A percentile compares a stretch with the other conserved stretches of the same genome.
phyloP scores from a whole-genome alignment of 495 filamentous ascomycete species.

The Neurospora terricola region DNA sequence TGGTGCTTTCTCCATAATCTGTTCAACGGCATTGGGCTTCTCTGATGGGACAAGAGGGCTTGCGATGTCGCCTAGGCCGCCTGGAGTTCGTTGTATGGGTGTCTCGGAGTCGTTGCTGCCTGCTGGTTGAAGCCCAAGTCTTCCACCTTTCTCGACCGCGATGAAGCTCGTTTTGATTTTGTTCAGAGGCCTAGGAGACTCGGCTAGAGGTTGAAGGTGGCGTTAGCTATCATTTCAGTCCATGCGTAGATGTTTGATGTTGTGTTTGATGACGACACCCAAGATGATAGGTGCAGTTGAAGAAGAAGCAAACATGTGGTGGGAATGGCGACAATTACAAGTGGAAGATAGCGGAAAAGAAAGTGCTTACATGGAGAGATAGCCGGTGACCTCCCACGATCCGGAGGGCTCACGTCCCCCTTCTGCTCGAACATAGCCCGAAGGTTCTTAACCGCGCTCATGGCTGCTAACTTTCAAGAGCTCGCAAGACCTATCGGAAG shows the following conservation, averaged over 20 bases:
- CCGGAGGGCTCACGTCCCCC: slow-evolving; percentile 51
- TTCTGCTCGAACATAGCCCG: slow-evolving; percentile 83
- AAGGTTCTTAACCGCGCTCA: slow-evolving; percentile 53
- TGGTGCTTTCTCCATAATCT: slow-evolving; percentile 18
- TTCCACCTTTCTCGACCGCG: slow-evolving; percentile 57
- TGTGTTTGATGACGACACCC: background rate
- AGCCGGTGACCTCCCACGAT: slow-evolving; percentile 65
- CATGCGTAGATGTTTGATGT: background rate
- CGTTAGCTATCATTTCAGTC: slow-evolving; percentile 4
- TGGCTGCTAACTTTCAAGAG: slow-evolving; percentile 18
- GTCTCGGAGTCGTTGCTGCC: slow-evolving; percentile 31
- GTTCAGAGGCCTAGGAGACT: slow-evolving; percentile 52
- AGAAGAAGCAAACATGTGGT: background rate
- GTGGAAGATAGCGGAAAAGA: background rate
- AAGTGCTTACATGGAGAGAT: slow-evolving; percentile 21
- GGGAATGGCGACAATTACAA: background rate
- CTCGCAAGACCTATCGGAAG: background rate
- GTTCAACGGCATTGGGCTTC: slow-evolving; percentile 20
- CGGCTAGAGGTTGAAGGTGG: slow-evolving; percentile 5
- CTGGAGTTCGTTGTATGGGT: slow-evolving; percentile 25
- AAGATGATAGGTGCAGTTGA: background rate
- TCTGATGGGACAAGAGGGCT: slow-evolving; percentile 23
- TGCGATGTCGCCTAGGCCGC: slow-evolving; percentile 25
- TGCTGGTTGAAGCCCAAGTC: slow-evolving; percentile 34
- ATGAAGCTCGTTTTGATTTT: slow-evolving; percentile 81